These are phyloP conservation scores for Monosporascus cannonballus DNA, from an alignment of 2,329 filamentous ascomycete genomes.

Conservation along the genomic window DNA sequence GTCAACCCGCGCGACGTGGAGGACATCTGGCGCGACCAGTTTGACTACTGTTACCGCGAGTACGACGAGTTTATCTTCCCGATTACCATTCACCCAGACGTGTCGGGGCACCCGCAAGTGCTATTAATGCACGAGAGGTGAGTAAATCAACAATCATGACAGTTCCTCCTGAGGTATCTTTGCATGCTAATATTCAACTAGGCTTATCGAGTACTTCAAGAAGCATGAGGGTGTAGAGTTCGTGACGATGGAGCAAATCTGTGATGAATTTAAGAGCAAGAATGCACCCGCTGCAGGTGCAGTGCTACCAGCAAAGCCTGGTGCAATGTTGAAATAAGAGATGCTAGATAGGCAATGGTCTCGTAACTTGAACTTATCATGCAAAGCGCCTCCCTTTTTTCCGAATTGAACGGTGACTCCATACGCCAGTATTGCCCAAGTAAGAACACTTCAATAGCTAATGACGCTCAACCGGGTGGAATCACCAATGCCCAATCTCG, in stretches of 20 bases:
- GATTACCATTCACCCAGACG: slow-evolving; percentile 71
- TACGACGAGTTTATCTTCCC: slow-evolving; percentile 74
- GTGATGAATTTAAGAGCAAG: slow-evolving; percentile 65
- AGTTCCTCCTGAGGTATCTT: slow-evolving; percentile 3
- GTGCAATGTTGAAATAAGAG: not conserved
- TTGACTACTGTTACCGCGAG: slow-evolving; percentile 70
- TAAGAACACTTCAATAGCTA: no score
- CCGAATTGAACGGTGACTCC: no score
- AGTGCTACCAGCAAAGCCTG: slow-evolving; percentile 49
- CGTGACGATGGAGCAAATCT: slow-evolving; percentile 61
- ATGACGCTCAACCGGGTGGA: no score
- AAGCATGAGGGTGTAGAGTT: slow-evolving; percentile 55
- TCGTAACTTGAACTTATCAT: no score
- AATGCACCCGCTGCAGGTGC: slow-evolving; percentile 52
- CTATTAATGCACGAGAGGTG: slow-evolving; percentile 67
- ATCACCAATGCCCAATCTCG: not conserved
- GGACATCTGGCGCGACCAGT: slow-evolving; percentile 60
- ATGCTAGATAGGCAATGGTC: not conserved
- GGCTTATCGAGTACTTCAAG: slow-evolving; percentile 64
- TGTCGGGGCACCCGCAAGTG: slow-evolving; percentile 65
- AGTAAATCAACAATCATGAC: slow-evolving; percentile 3
- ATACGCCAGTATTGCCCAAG: no score
- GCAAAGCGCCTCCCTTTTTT: no score
- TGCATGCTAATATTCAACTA: slow-evolving; percentile 15
- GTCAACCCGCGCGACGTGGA: slow-evolving; percentile 54